Conservation (phyloP, 768 basidiomycete genomes). For the Agaricus subrufescens region DNA sequence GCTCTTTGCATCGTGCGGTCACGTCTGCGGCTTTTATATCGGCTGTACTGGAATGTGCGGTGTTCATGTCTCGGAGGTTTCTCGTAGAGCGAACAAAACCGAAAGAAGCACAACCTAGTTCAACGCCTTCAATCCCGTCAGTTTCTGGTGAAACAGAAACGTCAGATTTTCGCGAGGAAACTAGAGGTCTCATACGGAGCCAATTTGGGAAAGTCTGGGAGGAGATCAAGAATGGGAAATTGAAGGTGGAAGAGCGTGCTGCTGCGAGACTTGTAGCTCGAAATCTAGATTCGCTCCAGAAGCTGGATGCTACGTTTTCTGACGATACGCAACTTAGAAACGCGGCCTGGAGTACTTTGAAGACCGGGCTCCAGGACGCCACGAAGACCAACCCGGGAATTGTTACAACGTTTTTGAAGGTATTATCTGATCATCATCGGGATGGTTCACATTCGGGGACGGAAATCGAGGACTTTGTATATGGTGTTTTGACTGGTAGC, state of each 20-base stretch:
- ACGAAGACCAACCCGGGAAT: constrained; percentile 23
- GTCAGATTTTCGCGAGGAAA: neutral
- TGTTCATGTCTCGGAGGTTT: constrained; percentile 31
- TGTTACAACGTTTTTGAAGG: constrained; percentile 41
- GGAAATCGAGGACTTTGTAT: constrained; percentile 24
- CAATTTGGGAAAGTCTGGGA: constrained; percentile 48
- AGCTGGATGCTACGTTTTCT: constrained; percentile 20
- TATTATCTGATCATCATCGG: constrained; percentile 36
- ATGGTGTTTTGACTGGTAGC: constrained; percentile 28
- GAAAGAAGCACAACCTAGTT: neutral
- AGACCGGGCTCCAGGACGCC: constrained; percentile 21
- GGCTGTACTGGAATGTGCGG: constrained; percentile 64
- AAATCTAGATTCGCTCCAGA: constrained; percentile 29
- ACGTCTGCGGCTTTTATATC: constrained; percentile 63
- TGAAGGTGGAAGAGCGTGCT: constrained; percentile 42
- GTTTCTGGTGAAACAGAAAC: neutral
- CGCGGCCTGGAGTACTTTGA: constrained; percentile 42
- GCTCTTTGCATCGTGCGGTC: constrained; percentile 46
- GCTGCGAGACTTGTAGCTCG: constrained; percentile 43
- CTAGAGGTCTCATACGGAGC: constrained; percentile 31
- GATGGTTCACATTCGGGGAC: constrained; percentile 19
- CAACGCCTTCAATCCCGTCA: neutral
- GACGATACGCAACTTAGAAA: constrained; percentile 38
- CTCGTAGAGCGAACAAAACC: neutral
- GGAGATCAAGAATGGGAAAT: constrained; percentile 33